These are phyloP conservation scores for Rhizopogon sp. DNA, from an alignment of 768 basidiomycete species.

Conservation along the genomic window DNA sequence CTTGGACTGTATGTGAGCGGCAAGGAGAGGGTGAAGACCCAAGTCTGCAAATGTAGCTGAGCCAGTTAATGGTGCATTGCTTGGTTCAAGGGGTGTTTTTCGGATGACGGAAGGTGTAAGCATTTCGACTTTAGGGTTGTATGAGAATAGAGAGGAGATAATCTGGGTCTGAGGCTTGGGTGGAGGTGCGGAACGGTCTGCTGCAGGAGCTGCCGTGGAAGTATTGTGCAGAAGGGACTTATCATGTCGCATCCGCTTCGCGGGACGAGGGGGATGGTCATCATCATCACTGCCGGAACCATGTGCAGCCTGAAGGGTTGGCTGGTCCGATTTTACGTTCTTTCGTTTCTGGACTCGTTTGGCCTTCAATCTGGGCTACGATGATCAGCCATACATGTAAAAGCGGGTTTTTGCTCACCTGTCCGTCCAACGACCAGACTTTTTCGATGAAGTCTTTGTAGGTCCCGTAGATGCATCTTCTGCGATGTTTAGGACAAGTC, in stretches of 20 bases:
- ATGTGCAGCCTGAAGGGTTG: slow-evolving; percentile 6
- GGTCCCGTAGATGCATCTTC: slow-evolving; percentile 27
- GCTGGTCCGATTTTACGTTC: slow-evolving; percentile 25
- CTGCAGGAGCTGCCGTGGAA: slow-evolving; percentile 3
- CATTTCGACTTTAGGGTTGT: slow-evolving; percentile 64
- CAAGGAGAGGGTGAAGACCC: slow-evolving; percentile 78
- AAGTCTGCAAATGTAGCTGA: slow-evolving; percentile 78
- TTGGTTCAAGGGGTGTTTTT: slow-evolving; percentile 43
- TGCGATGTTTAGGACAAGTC: slow-evolving; percentile 69
- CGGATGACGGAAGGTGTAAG: slow-evolving; percentile 24
- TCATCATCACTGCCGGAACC: slow-evolving; percentile 15
- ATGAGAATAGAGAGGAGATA: slow-evolving; percentile 88
- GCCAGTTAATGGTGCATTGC: slow-evolving; percentile 77
- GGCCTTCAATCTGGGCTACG: slow-evolving; percentile 55
- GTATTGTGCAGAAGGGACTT: slow-evolving; percentile 16
- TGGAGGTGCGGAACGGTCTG: slow-evolving; percentile 16
- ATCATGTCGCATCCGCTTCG: slow-evolving; percentile 41
- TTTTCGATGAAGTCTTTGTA: slow-evolving; percentile 32
- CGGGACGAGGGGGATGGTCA: slow-evolving; percentile 29
- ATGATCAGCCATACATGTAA: not conserved
- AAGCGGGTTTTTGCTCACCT: slow-evolving; percentile 41
- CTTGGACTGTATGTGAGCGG: slow-evolving; percentile 71
- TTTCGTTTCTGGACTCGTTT: slow-evolving; percentile 68
- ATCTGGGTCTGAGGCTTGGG: slow-evolving; percentile 45
- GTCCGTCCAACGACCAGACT: slow-evolving; percentile 74